These are phyloP conservation scores for Cladosporium sp. DNA, from an alignment of 2,329 filamentous ascomycete genomes.

Conservation along the genomic window DNA sequence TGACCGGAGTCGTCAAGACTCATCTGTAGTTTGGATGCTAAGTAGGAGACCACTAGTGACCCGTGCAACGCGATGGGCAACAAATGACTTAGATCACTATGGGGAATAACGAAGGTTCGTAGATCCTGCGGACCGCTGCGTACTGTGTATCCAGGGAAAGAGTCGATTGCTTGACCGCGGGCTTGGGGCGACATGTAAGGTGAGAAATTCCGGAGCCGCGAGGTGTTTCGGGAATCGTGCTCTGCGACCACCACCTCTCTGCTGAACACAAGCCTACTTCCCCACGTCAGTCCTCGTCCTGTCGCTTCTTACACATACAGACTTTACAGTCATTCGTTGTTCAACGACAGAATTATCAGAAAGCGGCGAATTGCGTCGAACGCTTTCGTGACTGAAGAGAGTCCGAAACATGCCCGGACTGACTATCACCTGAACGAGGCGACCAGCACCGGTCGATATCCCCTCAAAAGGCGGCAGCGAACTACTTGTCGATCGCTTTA, in stretches of 20 bases:
- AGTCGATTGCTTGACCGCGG: conserved; percentile 10
- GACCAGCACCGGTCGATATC: conserved; percentile 1
- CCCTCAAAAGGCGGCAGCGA: neutral
- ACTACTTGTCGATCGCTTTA: neutral
- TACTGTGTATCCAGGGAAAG: conserved; percentile 16
- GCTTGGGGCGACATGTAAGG: conserved; percentile 21
- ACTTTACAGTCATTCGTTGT: conserved; percentile 10
- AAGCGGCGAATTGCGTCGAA: neutral
- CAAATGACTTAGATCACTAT: conserved; percentile 10
- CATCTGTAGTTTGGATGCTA: conserved; percentile 10
- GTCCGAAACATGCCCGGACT: conserved; percentile 8
- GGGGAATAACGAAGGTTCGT: conserved; percentile 20
- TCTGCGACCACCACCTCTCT: conserved; percentile 20
- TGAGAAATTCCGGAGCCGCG: conserved; percentile 21
- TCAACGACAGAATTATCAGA: neutral
- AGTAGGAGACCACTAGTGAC: conserved; percentile 1
- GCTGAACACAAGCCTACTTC: conserved; percentile 20
- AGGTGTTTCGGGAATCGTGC: conserved; percentile 21
- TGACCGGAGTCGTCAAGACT: conserved; percentile 18
- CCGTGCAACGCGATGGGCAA: conserved; percentile 13
- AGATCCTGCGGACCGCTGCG: conserved; percentile 21
- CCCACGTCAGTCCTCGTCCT: conserved; percentile 14
- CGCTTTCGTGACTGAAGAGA: neutral
- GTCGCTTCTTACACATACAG: conserved; percentile 12
- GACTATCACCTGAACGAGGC: neutral